Evolutionary conservation across 1,284 basidiomycete genomes (phyloP).

Genomic region (Amylostereum areolatum): DNA sequence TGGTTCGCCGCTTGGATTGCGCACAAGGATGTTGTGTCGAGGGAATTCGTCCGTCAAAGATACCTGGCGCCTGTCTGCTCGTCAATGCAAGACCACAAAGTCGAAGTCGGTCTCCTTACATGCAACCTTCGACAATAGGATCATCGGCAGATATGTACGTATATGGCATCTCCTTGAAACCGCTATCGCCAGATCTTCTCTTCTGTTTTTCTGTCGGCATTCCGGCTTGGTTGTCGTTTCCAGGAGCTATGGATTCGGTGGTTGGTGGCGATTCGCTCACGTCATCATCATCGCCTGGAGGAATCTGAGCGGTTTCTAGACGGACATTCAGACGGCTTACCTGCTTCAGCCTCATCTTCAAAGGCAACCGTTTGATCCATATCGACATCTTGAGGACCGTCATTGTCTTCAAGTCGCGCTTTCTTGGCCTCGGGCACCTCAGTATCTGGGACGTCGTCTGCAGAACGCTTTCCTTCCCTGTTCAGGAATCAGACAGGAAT

Average conservation of each 20-base stretch:
- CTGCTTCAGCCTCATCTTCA: not conserved
- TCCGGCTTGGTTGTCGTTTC: constrained; percentile 7
- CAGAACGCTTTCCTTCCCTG: constrained; percentile 44
- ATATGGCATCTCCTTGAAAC: constrained; percentile 90
- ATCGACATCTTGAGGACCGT: constrained; percentile 1
- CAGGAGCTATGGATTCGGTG: constrained; percentile 1
- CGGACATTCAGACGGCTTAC: not conserved
- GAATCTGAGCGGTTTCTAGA: not conserved
- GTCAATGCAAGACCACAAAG: not conserved
- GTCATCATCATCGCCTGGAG: not conserved
- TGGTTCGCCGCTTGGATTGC: constrained; percentile 77
- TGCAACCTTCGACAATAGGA: constrained; percentile 62
- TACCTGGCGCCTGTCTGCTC: constrained; percentile 57
- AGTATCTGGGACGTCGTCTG: constrained; percentile 32
- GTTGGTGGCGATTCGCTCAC: not conserved
- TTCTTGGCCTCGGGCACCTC: constrained; percentile 43
- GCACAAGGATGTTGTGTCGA: constrained; percentile 73
- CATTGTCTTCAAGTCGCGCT: constrained; percentile 29
- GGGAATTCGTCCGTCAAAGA: constrained; percentile 75
- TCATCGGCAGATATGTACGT: constrained; percentile 73
- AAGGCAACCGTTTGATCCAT: too few relatives aligned
- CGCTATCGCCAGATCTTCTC: constrained; percentile 31
- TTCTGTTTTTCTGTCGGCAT: constrained; percentile 18
- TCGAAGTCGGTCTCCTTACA: constrained; percentile 39
- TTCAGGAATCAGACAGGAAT: too few relatives aligned